Conservation (phyloP, 1,139 yeast species). For the Saccharomyces hybrid region DNA sequence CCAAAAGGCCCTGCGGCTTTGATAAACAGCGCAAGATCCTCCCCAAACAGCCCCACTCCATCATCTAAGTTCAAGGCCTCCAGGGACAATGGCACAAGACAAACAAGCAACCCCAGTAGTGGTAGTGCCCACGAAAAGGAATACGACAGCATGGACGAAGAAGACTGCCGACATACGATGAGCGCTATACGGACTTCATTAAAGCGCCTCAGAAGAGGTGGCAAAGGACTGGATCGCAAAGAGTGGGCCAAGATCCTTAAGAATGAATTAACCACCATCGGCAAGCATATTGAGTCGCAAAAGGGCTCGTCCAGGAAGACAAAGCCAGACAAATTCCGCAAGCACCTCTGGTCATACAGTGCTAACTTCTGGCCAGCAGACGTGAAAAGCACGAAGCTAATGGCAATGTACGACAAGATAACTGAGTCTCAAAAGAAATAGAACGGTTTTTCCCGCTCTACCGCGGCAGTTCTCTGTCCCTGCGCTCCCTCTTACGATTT, state of each 20-base stretch:
- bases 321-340: conserved; percentile 29
- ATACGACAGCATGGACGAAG: conserved; percentile 78
- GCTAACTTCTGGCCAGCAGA: conserved; percentile 89
- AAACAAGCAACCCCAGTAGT: not conserved
- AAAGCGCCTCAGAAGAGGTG: conserved; percentile 68
- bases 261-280: conserved; percentile 66
- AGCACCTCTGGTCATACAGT: conserved; percentile 88
- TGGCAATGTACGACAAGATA: conserved; percentile 75
- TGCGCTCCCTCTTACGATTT: not conserved
- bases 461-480: not conserved
- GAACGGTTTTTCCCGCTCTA: not conserved
- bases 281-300: conserved; percentile 39
- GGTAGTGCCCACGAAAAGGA: conserved; percentile 40
- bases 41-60: conserved; percentile 3
- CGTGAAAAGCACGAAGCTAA: conserved; percentile 71
- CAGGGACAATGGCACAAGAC: conserved; percentile 1
- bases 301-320: conserved; percentile 12
- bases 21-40: not conserved
- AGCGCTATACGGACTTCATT: conserved; percentile 71
- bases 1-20: conserved; percentile 20
- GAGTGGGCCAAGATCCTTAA: conserved; percentile 78
- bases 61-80: conserved; percentile 2
- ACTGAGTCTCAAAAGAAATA: conserved; percentile 19
- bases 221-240: conserved; percentile 70
- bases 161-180: conserved; percentile 54